Base-by-base conservation (phyloP, 2,329 filamentous ascomycete species). In the Bisporella sp. region DNA sequence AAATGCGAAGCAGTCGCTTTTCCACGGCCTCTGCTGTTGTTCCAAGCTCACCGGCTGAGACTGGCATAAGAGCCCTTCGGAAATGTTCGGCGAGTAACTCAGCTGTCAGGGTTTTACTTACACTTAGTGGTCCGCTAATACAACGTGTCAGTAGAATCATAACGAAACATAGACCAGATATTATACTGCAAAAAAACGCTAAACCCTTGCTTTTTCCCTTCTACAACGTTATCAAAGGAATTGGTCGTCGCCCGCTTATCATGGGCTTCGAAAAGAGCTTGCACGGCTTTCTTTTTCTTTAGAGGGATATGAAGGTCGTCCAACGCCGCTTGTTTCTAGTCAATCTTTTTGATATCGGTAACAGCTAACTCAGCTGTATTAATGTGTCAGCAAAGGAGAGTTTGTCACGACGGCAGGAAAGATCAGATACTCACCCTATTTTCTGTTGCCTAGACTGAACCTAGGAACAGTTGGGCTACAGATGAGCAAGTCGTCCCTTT, bases 41-140 rank as follows among this genome's bases (percentile, higher is more conserved):
- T 12, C 28, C 6, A 5, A 53, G 32, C 31, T 50, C 40, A 9
- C 47, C 45, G 41, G 45, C 47, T 7, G 44, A 53, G 12, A 53
- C 28, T 32, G n/a, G 28, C 11, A 48, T n/a, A 13, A 30, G 13
- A 0, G 89, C 89, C 48, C 86, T 86, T 62, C 85, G 84, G 48
- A 95, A 79, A 9, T 91, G 76, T 64, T 95, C 89, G 7, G 87
- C 87, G 54, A 95, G 92, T 9, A 85, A 86, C 65, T 95, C 89
- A 1, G 88, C 89, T 0, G 90, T 95, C 5, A 95, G 75, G 0
- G 89, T 95, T 70, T 95, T 95, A 46, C 90, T 89, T 0, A 89
- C 92, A n/a, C 89, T 90, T 0, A 90, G 89, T 4, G 88, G 87
- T 3, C 89, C 89, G 59, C 50, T 55, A 28, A 32, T 39, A 40